Percentiles rank a stretch among this genome's conserved stretches.
phyloP scores from a whole-genome alignment of 345 rosid genomes.

The Gossypium longicalyx region DNA sequence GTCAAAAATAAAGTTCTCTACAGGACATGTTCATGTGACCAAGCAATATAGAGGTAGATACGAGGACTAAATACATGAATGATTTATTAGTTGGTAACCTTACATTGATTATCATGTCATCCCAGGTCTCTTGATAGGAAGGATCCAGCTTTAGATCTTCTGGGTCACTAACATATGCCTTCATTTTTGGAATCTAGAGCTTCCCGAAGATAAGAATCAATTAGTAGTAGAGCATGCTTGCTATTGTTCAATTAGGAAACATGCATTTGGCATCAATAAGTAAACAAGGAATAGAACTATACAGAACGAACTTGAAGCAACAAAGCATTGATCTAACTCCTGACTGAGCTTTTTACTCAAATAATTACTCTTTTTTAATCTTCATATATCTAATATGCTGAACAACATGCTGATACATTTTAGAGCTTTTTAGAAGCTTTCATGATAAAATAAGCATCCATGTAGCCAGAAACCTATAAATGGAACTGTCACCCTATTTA shows the following conservation, averaged over 20 bases:
- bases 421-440: conserved; percentile 2
- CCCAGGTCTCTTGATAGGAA: conserved; percentile 92
- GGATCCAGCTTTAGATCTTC: conserved; percentile 95
- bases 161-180: conserved; percentile 93
- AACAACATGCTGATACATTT: background rate
- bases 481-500: conserved; percentile 7
- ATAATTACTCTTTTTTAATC: background rate
- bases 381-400: background rate
- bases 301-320: background rate
- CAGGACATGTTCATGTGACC: background rate
- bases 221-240: conserved; percentile 27
- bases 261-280: conserved; percentile 2
- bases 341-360: background rate
- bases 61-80: conserved; percentile 1
- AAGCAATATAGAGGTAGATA: background rate
- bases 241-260: conserved; percentile 1
- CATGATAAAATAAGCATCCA: conserved; percentile 4
- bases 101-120: conserved; percentile 95
- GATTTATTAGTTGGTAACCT: conserved; percentile 24
- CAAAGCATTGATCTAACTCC: background rate
- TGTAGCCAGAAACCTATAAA: background rate
- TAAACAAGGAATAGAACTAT: background rate
- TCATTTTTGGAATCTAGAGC: conserved; percentile 99
- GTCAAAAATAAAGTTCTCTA: background rate
- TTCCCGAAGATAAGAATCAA: conserved; percentile 57